Percentiles rank a stretch among this genome's conserved stretches.
Evolutionary conservation across 768 basidiomycete genomes (phyloP).

Genomic region (Gymnopilus dilepis): DNA sequence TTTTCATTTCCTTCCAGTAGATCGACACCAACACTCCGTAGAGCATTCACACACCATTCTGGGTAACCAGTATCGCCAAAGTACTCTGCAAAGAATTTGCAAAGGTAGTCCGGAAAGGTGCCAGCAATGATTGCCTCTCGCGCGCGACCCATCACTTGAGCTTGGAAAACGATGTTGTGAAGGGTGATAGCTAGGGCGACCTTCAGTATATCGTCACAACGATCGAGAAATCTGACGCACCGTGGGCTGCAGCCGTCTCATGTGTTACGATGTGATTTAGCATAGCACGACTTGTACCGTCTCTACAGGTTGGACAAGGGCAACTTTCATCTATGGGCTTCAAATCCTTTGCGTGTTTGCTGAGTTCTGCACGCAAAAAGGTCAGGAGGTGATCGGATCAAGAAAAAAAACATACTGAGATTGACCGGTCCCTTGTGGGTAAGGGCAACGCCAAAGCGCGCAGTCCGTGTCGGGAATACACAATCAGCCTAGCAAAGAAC

Average conservation of each 20-base stretch:
- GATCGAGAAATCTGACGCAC: slow-evolving; percentile 40
- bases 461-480: slow-evolving; percentile 92
- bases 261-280: slow-evolving; percentile 78
- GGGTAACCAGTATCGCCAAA: slow-evolving; percentile 83
- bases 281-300: slow-evolving; percentile 70
- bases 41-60: slow-evolving; percentile 87
- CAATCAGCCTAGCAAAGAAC: slow-evolving; percentile 73
- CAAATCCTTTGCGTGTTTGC: slow-evolving; percentile 73
- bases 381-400: neutral
- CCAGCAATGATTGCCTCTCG: slow-evolving; percentile 81
- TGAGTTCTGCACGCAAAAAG: slow-evolving; percentile 51
- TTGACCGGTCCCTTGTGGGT: slow-evolving; percentile 85
- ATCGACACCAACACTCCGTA: slow-evolving; percentile 84
- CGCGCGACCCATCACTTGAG: slow-evolving; percentile 84
- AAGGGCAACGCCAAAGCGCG: slow-evolving; percentile 88
- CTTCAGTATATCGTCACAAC: neutral
- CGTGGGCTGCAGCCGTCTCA: slow-evolving; percentile 88
- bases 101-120: slow-evolving; percentile 79
- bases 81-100: slow-evolving; percentile 76
- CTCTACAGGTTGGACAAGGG: slow-evolving; percentile 85
- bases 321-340: slow-evolving; percentile 75
- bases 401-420: slow-evolving; percentile 56
- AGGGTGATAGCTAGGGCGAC: slow-evolving; percentile 68
- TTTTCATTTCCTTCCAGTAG: slow-evolving; percentile 60
- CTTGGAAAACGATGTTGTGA: slow-evolving; percentile 88